Evolutionary conservation across 805 yeast species (phyloP).

Genomic region (Wickerhamomyces chambardii): DNA sequence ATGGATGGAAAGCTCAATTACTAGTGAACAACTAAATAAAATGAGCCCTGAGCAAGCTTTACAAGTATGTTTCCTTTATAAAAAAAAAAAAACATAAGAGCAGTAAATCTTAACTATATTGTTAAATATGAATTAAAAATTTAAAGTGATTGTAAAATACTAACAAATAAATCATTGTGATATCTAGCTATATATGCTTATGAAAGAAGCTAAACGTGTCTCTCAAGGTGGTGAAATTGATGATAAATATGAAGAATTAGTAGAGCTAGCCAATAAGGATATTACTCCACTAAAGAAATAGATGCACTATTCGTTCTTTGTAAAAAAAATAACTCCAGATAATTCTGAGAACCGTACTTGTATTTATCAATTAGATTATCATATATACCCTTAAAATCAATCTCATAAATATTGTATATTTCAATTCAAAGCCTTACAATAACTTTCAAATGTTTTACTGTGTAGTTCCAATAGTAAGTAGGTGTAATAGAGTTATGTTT

Average conservation of each 20-base stretch:
- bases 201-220: constrained; percentile 50
- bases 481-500: too few relatives aligned
- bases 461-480: too few relatives aligned
- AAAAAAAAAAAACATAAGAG: not conserved
- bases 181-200: constrained; percentile 48
- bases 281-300: too few relatives aligned
- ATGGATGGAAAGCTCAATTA: constrained; percentile 59
- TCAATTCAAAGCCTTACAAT: too few relatives aligned
- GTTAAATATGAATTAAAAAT: not conserved
- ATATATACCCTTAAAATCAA: too few relatives aligned
- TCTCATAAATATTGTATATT: too few relatives aligned
- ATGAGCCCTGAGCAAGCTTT: constrained; percentile 88
- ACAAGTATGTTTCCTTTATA: constrained; percentile 33
- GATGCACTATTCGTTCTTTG: too few relatives aligned
- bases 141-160: not conserved
- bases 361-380: too few relatives aligned
- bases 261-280: not conserved
- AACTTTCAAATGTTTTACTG: too few relatives aligned
- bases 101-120: too few relatives aligned
- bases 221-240: constrained; percentile 8
- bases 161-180: not conserved
- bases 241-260: not conserved
- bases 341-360: too few relatives aligned
- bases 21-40: constrained; percentile 58
- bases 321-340: too few relatives aligned